Conservation (phyloP, 352 stramenopile genomes). For the Phytophthora colocasiae region DNA sequence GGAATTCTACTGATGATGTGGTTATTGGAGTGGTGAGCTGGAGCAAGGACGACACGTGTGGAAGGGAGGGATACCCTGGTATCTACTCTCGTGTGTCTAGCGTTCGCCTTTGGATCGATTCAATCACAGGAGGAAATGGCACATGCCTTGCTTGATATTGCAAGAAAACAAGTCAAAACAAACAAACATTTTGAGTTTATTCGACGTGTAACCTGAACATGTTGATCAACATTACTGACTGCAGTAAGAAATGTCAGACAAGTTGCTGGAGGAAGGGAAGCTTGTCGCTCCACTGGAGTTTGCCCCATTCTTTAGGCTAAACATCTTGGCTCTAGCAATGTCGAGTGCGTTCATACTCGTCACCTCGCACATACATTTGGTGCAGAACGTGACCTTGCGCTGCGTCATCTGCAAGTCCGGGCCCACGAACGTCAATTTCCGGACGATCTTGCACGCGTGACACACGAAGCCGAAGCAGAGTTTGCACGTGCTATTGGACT, state of each 20-base stretch:
- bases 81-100: conserved; percentile 62
- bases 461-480: conserved; percentile 8
- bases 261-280: conserved; percentile 2
- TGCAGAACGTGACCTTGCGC: conserved; percentile 15
- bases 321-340: conserved; percentile 9
- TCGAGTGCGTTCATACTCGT: conserved; percentile 9
- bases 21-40: conserved; percentile 58
- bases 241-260: conserved; percentile 7
- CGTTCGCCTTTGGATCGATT: conserved; percentile 46
- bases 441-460: conserved; percentile 14
- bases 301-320: background rate
- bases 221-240: background rate
- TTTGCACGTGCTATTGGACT: conserved; percentile 14
- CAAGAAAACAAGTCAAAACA: no score
- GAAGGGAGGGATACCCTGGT: conserved; percentile 38
- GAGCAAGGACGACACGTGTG: conserved; percentile 49
- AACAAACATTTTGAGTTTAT: no score
- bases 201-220: no score
- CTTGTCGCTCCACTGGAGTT: conserved; percentile 3
- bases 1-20: conserved; percentile 19
- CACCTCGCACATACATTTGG: conserved; percentile 5
- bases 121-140: conserved; percentile 19
- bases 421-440: conserved; percentile 17
- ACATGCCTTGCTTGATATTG: conserved; percentile 7
- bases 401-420: conserved; percentile 17